Evolutionary conservation across 768 basidiomycete species (phyloP).

Genomic region (Phylloporus sp.): DNA sequence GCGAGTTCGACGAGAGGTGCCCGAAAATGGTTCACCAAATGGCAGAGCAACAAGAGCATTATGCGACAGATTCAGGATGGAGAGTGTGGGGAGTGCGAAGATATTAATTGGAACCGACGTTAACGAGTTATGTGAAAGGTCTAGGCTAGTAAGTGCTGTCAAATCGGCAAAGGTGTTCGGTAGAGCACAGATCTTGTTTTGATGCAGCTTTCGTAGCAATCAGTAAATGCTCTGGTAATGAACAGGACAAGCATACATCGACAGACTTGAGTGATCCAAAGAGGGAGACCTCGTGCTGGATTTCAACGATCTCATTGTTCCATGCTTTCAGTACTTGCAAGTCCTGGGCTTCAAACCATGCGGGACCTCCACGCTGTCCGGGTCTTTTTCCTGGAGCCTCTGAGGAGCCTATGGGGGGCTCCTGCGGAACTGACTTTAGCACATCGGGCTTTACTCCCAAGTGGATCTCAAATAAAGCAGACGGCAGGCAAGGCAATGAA

Average conservation of each 20-base stretch:
- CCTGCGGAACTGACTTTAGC: conserved; percentile 59
- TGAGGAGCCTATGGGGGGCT: conserved; percentile 45
- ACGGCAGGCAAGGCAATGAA: conserved; percentile 66
- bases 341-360: conserved; percentile 84
- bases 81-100: conserved; percentile 64
- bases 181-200: conserved; percentile 59
- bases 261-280: conserved; percentile 78
- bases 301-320: conserved; percentile 73
- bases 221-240: neutral
- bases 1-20: conserved; percentile 16
- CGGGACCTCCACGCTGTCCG: conserved; percentile 42
- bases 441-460: conserved; percentile 67
- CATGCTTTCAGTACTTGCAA: conserved; percentile 69
- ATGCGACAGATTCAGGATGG: conserved; percentile 64
- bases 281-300: conserved; percentile 78
- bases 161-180: conserved; percentile 68
- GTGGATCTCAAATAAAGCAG: conserved; percentile 75
- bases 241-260: conserved; percentile 50
- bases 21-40: conserved; percentile 54
- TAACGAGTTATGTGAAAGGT: conserved; percentile 71
- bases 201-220: conserved; percentile 52
- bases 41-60: conserved; percentile 59
- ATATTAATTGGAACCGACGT: conserved; percentile 56
- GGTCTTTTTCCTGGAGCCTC: conserved; percentile 36
- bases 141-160: conserved; percentile 57